Base-by-base conservation (phyloP, 495 filamentous ascomycete species). In the Penicillium ochrochloron region DNA sequence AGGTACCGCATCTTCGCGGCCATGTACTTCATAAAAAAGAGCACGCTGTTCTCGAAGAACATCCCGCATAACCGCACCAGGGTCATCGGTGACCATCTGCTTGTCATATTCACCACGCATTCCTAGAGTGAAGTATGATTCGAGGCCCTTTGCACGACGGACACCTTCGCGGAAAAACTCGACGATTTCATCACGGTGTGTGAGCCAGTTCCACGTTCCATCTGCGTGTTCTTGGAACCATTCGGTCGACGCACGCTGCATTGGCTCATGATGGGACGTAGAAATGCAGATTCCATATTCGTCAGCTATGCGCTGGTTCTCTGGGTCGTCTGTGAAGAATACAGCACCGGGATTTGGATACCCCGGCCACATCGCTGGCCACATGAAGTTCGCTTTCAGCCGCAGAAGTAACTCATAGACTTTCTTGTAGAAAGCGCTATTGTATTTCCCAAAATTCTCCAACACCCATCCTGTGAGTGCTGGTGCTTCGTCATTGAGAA, bases 401-500 rank as follows among this genome's bases (percentile, higher is more conserved):
- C 90, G 83, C 29, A 92, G 83, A 3, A 92, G 79, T 0, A 93
- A 78, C 76, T 93, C 89, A 60, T 90, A 92, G 11, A 93, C 86
- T 53, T 82, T 84, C 14, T 79, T 76, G 75, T 92, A 90, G 70
- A 92, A 91, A 15, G 84, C 82, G 21, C 81, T 78, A 31, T 85
- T 85, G 64, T 84, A 93, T 2, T 84, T 85, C 7, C 83, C 75
- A 35, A 78, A 86, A 46, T 83, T 84, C n/a, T 71, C 78, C 33
- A 85, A 78, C 31, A 92, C 83, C 88, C 88, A 93, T 61, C 86
- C 87, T 0, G 89, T 89, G 59, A 92, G 70, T 0, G 86, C 87
- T 1, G 90, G 90, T 57, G 88, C 86, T 66, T 93, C 89, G 61
- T 92, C 90, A 71, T 93, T 92, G 69, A 93, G 78, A 78, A 93